These are phyloP conservation scores for Nicotiana paniculata DNA, from an alignment of 257 asterid species.

Conservation along the genomic window DNA sequence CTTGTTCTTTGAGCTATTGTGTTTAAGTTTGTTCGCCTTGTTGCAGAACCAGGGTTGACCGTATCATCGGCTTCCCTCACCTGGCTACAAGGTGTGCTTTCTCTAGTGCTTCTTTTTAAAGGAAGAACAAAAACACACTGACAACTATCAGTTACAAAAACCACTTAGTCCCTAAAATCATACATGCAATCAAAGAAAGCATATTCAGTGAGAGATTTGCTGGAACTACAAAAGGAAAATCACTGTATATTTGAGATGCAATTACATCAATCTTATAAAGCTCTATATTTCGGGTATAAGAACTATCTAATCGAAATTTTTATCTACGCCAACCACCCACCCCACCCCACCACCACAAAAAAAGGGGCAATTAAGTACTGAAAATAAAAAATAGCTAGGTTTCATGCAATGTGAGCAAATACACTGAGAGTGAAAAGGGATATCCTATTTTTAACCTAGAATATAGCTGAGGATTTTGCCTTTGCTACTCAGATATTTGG, in stretches of 20 bases:
- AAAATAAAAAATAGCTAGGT: background rate
- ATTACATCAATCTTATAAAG: background rate
- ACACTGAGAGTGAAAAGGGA: background rate
- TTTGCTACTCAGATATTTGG: background rate
- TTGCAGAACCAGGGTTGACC: conserved; percentile 41
- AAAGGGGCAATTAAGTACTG: background rate
- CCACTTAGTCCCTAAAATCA: background rate
- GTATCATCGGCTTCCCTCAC: conserved; percentile 28
- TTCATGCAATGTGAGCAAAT: background rate
- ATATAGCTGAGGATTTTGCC: conserved; percentile 6
- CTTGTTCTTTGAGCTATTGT: conserved; percentile 26
- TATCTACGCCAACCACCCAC: background rate
- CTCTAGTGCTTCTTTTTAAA: conserved; percentile 50
- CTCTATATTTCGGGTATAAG: background rate
- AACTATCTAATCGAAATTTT: background rate
- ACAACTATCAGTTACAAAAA: background rate
- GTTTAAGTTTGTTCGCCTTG: conserved; percentile 27
- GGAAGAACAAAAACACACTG: background rate
- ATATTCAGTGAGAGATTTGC: background rate
- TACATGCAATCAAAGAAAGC: background rate
- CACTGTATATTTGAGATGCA: background rate
- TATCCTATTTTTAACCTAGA: background rate
- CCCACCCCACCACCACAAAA: background rate
- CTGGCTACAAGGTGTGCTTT: conserved; percentile 57
- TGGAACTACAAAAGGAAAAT: background rate